These are phyloP conservation scores for Phytophthora colocasiae DNA, from an alignment of 352 stramenopile genomes.

Conservation along the genomic window DNA sequence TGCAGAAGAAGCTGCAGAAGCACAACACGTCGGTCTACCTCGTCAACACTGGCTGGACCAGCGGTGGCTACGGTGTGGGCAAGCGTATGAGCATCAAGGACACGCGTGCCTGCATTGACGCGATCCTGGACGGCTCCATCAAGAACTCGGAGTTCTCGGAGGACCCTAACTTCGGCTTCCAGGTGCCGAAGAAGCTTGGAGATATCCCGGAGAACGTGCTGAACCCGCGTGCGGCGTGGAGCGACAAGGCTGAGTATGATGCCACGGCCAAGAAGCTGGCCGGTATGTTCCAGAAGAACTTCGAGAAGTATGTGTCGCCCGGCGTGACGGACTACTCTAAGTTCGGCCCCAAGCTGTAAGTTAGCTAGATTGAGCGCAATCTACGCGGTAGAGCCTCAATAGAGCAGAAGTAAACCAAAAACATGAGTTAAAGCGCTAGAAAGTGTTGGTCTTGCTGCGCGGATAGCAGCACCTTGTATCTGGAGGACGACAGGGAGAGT, in stretches of 20 bases:
- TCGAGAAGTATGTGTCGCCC: conserved; percentile 95
- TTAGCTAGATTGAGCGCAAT: conserved; percentile 15
- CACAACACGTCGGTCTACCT: conserved; percentile 96
- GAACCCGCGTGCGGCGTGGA: conserved; percentile 94
- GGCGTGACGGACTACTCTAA: conserved; percentile 96
- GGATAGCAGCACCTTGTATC: no score
- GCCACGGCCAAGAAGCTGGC: conserved; percentile 93
- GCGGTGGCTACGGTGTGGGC: conserved; percentile 95
- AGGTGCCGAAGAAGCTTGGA: conserved; percentile 91
- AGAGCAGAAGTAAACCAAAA: conserved; percentile 28
- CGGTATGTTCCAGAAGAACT: conserved; percentile 97
- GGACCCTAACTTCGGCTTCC: conserved; percentile 95
- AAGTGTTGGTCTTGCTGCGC: background rate
- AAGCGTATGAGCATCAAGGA: conserved; percentile 98
- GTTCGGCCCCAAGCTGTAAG: conserved; percentile 92
- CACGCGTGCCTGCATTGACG: conserved; percentile 96
- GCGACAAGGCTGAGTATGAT: conserved; percentile 94
- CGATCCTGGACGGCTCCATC: conserved; percentile 97
- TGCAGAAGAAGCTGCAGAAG: conserved; percentile 96
- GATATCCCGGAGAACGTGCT: conserved; percentile 90
- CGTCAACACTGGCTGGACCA: conserved; percentile 98
- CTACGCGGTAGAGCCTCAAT: conserved; percentile 6
- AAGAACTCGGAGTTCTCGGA: conserved; percentile 85
- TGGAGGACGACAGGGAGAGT: no score
- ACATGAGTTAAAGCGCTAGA: conserved; percentile 20